Evolutionary conservation across 176 grass and related monocot species (phyloP).

Genomic region (Aegilops sharonensis): DNA sequence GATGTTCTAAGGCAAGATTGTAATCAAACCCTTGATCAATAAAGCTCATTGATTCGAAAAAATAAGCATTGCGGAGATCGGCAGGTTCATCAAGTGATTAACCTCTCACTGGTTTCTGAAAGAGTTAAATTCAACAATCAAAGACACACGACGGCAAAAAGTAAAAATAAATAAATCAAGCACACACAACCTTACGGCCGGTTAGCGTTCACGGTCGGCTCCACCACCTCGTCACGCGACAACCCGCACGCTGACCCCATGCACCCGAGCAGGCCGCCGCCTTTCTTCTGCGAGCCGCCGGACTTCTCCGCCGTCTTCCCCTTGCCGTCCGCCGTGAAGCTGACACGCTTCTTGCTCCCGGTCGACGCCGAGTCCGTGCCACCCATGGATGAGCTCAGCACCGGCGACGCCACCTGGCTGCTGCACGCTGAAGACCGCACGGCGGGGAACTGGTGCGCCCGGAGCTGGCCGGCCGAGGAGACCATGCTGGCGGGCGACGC

Average conservation of each 20-base stretch:
- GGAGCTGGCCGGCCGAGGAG: conserved; percentile 53
- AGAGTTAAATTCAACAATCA: too few relatives aligned
- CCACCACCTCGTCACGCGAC: conserved; percentile 15
- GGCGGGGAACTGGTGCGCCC: conserved; percentile 42
- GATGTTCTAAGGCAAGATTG: too few relatives aligned
- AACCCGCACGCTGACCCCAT: conserved; percentile 30
- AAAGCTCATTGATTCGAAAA: too few relatives aligned
- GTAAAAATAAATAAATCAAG: neutral
- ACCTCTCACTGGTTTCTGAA: too few relatives aligned
- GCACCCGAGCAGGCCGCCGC: conserved; percentile 47
- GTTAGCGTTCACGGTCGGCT: conserved; percentile 27
- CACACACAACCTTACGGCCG: conserved; percentile 11
- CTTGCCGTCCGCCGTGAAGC: neutral
- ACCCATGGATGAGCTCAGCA: neutral
- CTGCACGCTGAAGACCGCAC: neutral
- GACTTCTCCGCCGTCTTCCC: neutral
- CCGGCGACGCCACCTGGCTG: conserved; percentile 14
- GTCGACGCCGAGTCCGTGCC: neutral
- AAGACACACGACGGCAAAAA: too few relatives aligned
- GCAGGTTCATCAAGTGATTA: too few relatives aligned
- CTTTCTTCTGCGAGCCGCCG: neutral
- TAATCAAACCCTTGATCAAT: too few relatives aligned
- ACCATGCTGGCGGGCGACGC: conserved; percentile 49
- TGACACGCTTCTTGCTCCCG: conserved; percentile 38
- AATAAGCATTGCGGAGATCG: too few relatives aligned